phyloP scores from a whole-genome alignment of 306 rosid species.

The Leucaena leucocephala region DNA sequence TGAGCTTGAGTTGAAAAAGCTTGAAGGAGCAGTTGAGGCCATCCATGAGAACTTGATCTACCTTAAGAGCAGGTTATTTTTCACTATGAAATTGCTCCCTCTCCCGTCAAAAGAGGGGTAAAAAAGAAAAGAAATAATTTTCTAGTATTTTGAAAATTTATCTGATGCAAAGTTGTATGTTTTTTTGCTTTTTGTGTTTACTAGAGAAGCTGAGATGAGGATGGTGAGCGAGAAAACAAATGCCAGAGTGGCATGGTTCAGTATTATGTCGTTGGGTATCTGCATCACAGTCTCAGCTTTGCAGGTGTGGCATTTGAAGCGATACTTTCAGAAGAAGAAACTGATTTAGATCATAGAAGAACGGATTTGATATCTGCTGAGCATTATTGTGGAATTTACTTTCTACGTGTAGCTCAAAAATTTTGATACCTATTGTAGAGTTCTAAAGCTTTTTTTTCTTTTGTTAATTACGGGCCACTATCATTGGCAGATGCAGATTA shows the following conservation, averaged over 20 bases:
- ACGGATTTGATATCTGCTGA: neutral
- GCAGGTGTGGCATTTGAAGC: conserved; percentile 85
- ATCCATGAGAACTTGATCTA: conserved; percentile 82
- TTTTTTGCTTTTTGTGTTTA: neutral
- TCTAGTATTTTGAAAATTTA: neutral
- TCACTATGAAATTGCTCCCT: neutral
- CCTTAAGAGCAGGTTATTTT: conserved; percentile 72
- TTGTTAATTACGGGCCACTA: conserved; percentile 20
- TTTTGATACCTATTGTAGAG: conserved; percentile 39
- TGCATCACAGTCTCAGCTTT: conserved; percentile 76
- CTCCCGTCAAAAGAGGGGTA: neutral
- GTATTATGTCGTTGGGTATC: conserved; percentile 73
- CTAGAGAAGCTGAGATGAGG: conserved; percentile 92
- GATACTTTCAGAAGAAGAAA: conserved; percentile 93
- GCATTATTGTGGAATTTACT: conserved; percentile 23
- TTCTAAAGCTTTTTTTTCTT: conserved; percentile 9
- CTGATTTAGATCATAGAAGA: conserved; percentile 53
- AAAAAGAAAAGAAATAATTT: neutral
- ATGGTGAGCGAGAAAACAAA: conserved; percentile 78
- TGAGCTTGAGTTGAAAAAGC: conserved; percentile 88
- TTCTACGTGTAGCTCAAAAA: conserved; percentile 30
- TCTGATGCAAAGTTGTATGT: neutral
- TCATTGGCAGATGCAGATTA: neutral
- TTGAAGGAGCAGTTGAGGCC: conserved; percentile 90
- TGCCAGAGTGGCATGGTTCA: conserved; percentile 74